Base-by-base conservation (phyloP, 2,329 filamentous ascomycete genomes). In the Aspergillus ochraceoroseus region DNA sequence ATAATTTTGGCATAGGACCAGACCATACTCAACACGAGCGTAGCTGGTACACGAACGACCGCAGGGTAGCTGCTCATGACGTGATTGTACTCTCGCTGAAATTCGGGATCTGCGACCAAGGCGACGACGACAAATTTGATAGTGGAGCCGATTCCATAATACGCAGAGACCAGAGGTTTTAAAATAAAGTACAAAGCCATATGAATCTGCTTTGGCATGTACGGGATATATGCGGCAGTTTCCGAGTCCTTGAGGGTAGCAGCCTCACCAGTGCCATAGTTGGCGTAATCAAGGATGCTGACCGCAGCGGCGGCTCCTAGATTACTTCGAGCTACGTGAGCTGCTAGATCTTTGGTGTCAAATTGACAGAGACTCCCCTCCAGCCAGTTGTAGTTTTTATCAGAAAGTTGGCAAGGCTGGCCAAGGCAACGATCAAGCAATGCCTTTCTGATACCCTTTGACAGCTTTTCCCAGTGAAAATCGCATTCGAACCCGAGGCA, bases 81-180 rank as follows among this genome's bases (percentile, higher is more conserved):
- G 51, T 70, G 68, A 41, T 70, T 63, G 31, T 75, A 60, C 39
- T 76, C 73, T 44, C 71, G 60, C 46, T 75, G 68, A 44, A 70
- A 73, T 47, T 76, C 73, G 0, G 70, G 66, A 48, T 76, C 73
- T 2, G 73, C 73, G 47, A 75, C 65, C 13, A 72, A 58, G 7
- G 73, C 70, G 29, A 75, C 65, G 5, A 72, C 58, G 22, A 72
- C 58, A 48, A 75, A 74, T 38, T 75, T 76, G 44, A 71, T 56
- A 39, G 64, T 59, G 2, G 63, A 57, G 1, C 70, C 69, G 1
- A 70, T 27, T 3, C 56, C 57, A 38, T 74, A 68, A 46, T 73
- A 74, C 1, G 66, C 19, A 14, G 62, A 65, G 13, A 60, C 60
- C 15, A 70, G 46, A 0, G 67, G 64, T 6, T 59, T 50, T 32